Evolutionary conservation across 2,329 filamentous ascomycete species (phyloP), one percentile per base, ranked within the genome.

Genomic region (Talaromyces piceae): DNA sequence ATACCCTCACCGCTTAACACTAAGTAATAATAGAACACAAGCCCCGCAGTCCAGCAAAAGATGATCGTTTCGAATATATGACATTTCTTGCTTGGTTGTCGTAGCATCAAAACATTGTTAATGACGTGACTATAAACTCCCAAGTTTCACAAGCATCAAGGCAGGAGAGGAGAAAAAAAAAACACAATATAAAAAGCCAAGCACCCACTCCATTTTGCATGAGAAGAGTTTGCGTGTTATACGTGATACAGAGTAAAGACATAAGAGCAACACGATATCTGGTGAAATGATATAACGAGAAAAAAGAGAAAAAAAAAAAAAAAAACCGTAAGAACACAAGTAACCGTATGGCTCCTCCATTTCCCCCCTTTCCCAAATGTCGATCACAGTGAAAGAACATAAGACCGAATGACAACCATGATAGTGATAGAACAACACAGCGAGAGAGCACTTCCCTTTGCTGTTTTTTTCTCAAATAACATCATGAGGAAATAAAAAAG

Each of bases 201-300:
- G 39, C 37, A 39, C 20, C 33, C 22, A 48, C 46, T 48, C 46
- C 46, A 18, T 48, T 41, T 23, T 43, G 39, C 59, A 61, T 65
- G 63, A 68, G 65, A 65, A 67, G 62, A 68, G 65, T 68, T n/a
- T 67, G 39, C 39, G 39, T 43, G 39, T 43, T 68, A 69, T 66
- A 69, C 63, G 64, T 58, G 63, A 61, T 59, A 63, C 59, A 61
- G 60, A 57, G 52, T 60, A 62, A 58, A 57, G 58, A 26, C 28
- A 28, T 16, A 25, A 26, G 16, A 46, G n/a, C 16, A n/a, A 16
- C 20, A 26, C 20, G 3, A 46, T 28, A 28, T 50, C 39, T 46
- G 27, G 31, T 28, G 37, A 48, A 20, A 48, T n/a, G 23, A 43
- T 31, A 37, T 30, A 50, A 33, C 45, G 23, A 41, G 4, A 3